Percentiles rank a stretch among this genome's conserved stretches.
Evolutionary conservation across 331 rosid genomes (phyloP).

Genomic region (Cydonia oblonga): DNA sequence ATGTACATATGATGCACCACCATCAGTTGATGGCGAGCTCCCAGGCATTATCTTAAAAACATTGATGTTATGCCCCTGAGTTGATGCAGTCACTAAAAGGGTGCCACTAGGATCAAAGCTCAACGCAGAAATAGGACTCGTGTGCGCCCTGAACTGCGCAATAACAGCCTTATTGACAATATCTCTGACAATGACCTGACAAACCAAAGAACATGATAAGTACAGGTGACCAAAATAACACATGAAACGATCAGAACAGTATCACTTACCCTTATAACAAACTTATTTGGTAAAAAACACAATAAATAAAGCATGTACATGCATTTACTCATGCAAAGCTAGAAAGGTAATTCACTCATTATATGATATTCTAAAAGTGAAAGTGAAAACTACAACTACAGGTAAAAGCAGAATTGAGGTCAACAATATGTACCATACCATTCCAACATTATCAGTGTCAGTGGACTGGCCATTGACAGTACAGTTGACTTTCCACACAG

Average conservation of each 20-base stretch:
- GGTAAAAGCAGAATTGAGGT: slow-evolving; percentile 11
- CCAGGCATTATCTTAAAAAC: slow-evolving; percentile 77
- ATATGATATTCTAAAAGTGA: not conserved
- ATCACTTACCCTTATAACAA: not conserved
- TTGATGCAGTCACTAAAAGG: slow-evolving; percentile 81
- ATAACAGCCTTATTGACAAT: slow-evolving; percentile 59
- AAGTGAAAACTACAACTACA: not conserved
- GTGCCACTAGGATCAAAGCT: slow-evolving; percentile 94
- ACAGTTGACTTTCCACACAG: slow-evolving; percentile 46
- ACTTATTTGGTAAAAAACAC: not conserved
- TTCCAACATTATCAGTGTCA: slow-evolving; percentile 66
- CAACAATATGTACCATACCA: slow-evolving; percentile 69
- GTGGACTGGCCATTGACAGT: slow-evolving; percentile 42
- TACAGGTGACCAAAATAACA: not conserved
- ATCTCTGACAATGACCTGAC: slow-evolving; percentile 85
- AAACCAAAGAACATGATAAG: slow-evolving; percentile 6
- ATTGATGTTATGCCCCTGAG: slow-evolving; percentile 89
- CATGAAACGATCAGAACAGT: not conserved
- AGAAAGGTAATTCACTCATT: not conserved
- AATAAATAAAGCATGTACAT: not conserved
- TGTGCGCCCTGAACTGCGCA: slow-evolving; percentile 84
- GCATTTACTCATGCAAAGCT: not conserved
- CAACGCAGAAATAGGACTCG: slow-evolving; percentile 85
- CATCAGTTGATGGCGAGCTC: slow-evolving; percentile 30
- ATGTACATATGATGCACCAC: slow-evolving; percentile 48